Percentiles rank a stretch among this genome's conserved stretches.
Evolutionary conservation across 1,284 basidiomycete species (phyloP).

Genomic region (Ceratobasidium sp.): DNA sequence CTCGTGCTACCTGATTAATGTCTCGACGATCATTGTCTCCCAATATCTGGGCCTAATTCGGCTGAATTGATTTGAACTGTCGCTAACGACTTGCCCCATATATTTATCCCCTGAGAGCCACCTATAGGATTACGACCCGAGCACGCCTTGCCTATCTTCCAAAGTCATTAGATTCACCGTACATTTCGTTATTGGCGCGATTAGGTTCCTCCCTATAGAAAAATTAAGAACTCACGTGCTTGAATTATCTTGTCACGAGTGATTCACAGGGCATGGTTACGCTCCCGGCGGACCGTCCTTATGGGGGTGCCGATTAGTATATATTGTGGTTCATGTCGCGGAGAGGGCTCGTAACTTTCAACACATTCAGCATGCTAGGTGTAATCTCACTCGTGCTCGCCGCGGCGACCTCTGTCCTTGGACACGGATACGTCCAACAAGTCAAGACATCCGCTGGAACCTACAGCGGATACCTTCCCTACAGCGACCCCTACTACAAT

Average conservation of each 20-base stretch:
- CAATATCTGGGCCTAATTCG: neutral
- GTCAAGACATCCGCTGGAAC: constrained; percentile 41
- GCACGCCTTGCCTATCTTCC: too few species aligned
- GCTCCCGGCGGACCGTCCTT: neutral
- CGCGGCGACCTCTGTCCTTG: constrained; percentile 41
- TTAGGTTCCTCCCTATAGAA: neutral
- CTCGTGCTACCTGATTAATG: neutral
- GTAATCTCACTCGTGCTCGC: constrained; percentile 42
- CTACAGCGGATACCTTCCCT: constrained; percentile 47
- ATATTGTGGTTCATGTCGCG: neutral
- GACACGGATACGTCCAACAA: constrained; percentile 47
- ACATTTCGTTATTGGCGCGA: too few species aligned
- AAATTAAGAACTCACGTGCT: neutral
- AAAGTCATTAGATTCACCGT: too few species aligned
- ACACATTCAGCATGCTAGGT: constrained; percentile 22
- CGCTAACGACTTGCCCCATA: neutral
- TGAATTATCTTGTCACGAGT: neutral
- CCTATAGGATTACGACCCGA: too few species aligned
- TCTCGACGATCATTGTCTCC: neutral
- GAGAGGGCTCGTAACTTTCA: neutral
- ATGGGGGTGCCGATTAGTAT: neutral
- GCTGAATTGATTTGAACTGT: neutral
- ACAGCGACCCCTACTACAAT: constrained; percentile 51
- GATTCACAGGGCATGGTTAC: neutral
- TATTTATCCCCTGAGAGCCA: neutral